Percentiles rank a stretch among this genome's conserved stretches.
These are phyloP conservation scores for Aureobasidium pullulans DNA, from an alignment of 2,329 filamentous ascomycete species.

Conservation along the genomic window DNA sequence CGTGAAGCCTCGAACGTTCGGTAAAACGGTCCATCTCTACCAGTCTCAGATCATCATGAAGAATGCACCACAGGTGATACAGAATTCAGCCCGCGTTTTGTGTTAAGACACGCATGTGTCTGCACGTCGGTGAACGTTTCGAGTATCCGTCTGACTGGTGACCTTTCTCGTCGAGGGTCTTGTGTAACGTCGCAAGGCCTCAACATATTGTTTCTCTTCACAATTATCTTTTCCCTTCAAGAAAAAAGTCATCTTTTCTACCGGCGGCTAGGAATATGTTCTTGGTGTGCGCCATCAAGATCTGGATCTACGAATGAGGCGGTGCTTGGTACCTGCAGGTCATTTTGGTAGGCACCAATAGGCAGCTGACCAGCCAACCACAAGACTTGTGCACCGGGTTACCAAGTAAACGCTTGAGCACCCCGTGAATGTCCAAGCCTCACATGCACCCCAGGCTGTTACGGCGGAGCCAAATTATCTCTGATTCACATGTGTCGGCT, in stretches of 20 bases:
- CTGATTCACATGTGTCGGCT: conserved; percentile 2
- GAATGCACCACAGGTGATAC: neutral
- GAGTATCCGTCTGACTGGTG: neutral
- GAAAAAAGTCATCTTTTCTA: neutral
- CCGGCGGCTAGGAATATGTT: neutral
- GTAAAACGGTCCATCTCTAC: neutral
- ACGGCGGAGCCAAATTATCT: neutral
- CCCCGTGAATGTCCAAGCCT: conserved; percentile 1
- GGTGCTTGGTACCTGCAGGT: conserved; percentile 11
- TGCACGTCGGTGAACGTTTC: conserved; percentile 1
- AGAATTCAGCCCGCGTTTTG: neutral
- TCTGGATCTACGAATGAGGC: neutral
- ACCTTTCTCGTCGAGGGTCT: neutral
- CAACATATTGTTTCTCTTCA: neutral
- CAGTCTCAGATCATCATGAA: neutral
- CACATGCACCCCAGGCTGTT: conserved; percentile 5
- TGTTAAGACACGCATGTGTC: neutral
- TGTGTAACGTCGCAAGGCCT: conserved; percentile 5
- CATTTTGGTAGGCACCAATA: conserved; percentile 9
- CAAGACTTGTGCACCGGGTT: conserved; percentile 9
- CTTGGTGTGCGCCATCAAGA: neutral
- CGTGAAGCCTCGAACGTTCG: neutral
- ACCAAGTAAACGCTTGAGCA: neutral
- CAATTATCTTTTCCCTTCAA: neutral
- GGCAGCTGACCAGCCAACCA: conserved; percentile 11